These are phyloP conservation scores for Stentor roeselii DNA, from an alignment of 73 alveolate species.

Conservation along the genomic window DNA sequence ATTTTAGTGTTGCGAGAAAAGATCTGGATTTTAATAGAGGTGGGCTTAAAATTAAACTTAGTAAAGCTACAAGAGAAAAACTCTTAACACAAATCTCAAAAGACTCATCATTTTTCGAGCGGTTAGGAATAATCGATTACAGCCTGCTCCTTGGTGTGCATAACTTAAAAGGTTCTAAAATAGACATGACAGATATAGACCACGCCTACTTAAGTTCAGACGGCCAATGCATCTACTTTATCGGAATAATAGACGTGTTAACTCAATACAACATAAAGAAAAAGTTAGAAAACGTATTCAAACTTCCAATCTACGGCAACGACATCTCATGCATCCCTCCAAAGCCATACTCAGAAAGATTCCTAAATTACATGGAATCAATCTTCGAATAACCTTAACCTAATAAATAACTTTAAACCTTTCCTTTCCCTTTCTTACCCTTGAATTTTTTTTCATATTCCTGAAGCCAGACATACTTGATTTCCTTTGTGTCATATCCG, in stretches of 20 bases:
- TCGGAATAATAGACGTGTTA: conserved; percentile 92
- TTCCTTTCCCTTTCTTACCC: background rate
- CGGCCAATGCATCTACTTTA: conserved; percentile 65
- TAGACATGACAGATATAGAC: background rate
- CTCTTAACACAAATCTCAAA: conserved; percentile 67
- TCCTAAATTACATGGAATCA: conserved; percentile 3
- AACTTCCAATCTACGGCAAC: conserved; percentile 28
- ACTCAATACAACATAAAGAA: conserved; percentile 60
- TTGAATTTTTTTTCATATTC: conserved; percentile 15
- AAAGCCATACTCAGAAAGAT: conserved; percentile 26
- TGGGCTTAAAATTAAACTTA: conserved; percentile 65
- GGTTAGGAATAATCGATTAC: conserved; percentile 82
- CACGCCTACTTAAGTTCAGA: conserved; percentile 37
- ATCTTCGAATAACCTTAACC: conserved; percentile 4
- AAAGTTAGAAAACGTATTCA: conserved; percentile 61
- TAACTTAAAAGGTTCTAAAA: conserved; percentile 32
- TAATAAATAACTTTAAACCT: background rate
- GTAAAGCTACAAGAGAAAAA: conserved; percentile 48
- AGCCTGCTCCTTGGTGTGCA: conserved; percentile 91
- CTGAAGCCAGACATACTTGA: conserved; percentile 22
- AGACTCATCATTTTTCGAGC: conserved; percentile 84
- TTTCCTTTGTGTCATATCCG: conserved; percentile 1
- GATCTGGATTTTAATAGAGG: conserved; percentile 78
- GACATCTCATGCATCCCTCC: conserved; percentile 29
- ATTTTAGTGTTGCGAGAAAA: conserved; percentile 84